These are phyloP conservation scores for Xylariaceae sp. DNA, from an alignment of 2,329 filamentous ascomycete species.

Conservation along the genomic window DNA sequence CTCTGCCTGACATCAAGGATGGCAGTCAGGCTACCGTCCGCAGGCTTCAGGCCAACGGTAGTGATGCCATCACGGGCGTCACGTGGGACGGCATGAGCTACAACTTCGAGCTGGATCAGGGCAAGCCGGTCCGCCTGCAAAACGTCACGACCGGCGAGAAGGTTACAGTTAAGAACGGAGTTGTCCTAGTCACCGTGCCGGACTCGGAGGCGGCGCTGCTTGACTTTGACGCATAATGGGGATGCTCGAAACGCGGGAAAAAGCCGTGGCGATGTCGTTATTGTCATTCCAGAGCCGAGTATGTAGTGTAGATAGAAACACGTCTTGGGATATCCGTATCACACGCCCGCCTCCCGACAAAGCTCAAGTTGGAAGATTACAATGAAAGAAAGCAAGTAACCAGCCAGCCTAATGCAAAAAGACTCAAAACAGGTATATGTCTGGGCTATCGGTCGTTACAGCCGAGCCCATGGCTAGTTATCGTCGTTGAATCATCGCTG, in stretches of 20 bases:
- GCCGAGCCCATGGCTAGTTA: neutral
- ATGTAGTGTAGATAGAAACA: constrained; percentile 6
- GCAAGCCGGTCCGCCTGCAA: constrained; percentile 45
- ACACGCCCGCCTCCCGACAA: neutral
- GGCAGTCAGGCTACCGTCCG: constrained; percentile 34
- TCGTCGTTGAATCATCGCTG: neutral
- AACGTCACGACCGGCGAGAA: constrained; percentile 52
- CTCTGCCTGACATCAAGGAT: constrained; percentile 25
- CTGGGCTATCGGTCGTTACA: neutral
- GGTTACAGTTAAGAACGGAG: constrained; percentile 33
- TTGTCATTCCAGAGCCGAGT: constrained; percentile 2
- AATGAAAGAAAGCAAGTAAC: neutral
- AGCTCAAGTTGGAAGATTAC: neutral
- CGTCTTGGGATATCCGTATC: constrained; percentile 1
- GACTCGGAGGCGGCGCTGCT: constrained; percentile 41
- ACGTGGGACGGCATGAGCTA: constrained; percentile 58
- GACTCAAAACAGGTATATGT: neutral
- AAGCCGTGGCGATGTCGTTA: neutral
- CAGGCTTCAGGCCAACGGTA: constrained; percentile 54
- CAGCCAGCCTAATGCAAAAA: neutral
- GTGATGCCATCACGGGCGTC: constrained; percentile 56
- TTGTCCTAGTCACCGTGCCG: constrained; percentile 34
- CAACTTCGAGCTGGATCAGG: constrained; percentile 52
- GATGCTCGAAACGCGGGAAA: neutral
- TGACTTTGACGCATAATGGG: constrained; percentile 23